Conservation (phyloP, 2,329 filamentous ascomycete species). For the Colletotrichum eleusines region DNA sequence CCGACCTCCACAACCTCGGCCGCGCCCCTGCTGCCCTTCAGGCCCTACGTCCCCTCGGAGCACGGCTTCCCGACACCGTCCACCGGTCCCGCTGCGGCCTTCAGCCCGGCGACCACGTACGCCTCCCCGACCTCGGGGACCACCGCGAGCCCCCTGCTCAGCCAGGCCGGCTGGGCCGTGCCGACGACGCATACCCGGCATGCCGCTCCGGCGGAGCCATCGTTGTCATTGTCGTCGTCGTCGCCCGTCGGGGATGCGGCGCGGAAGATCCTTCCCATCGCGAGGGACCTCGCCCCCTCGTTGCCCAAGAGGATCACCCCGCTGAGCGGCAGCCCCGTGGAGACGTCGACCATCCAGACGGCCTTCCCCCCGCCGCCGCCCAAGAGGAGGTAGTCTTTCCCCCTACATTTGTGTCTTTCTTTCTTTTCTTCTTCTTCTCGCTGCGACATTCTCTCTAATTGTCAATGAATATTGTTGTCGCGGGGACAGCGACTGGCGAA, state of each 20-base stretch:
- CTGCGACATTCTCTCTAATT: background rate
- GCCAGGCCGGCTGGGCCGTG: constrained; percentile 37
- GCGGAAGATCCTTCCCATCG: constrained; percentile 16
- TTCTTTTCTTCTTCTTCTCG: background rate
- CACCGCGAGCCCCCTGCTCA: constrained; percentile 42
- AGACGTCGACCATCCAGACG: constrained; percentile 52
- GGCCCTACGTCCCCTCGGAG: constrained; percentile 48
- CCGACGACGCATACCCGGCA: constrained; percentile 16
- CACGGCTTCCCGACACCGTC: constrained; percentile 45
- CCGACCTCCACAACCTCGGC: constrained; percentile 52
- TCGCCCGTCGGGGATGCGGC: background rate
- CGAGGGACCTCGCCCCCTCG: constrained; percentile 22
- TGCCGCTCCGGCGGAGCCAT: background rate
- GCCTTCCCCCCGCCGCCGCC: constrained; percentile 56
- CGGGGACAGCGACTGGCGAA: background rate
- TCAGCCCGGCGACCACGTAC: constrained; percentile 31
- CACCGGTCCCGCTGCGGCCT: constrained; percentile 15
- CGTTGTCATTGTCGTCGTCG: background rate
- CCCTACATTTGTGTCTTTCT: too few relatives aligned
- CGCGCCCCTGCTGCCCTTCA: constrained; percentile 51
- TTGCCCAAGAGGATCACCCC: constrained; percentile 36
- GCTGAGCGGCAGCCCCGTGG: constrained; percentile 49
- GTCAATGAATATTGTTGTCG: background rate
- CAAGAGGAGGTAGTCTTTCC: constrained; percentile 36
- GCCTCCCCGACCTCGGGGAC: constrained; percentile 30